Percentiles rank a stretch among this genome's conserved stretches.
Conservation (phyloP, 2,329 filamentous ascomycete genomes). For the Knufia petricola region DNA sequence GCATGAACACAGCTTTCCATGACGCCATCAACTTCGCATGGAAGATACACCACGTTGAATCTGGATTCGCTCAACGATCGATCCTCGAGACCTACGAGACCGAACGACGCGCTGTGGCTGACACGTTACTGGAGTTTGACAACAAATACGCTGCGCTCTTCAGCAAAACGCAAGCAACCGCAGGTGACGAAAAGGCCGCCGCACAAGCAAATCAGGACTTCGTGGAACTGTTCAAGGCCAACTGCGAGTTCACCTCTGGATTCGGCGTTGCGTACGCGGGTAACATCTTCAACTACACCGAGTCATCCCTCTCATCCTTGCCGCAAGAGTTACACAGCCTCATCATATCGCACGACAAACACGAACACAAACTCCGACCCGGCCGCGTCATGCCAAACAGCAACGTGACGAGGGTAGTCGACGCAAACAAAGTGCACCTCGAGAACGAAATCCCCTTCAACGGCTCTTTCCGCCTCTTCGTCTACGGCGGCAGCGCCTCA, state of each 20-base stretch:
- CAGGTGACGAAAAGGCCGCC: constrained; percentile 31
- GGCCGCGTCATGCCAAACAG: constrained; percentile 69
- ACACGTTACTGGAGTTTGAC: constrained; percentile 77
- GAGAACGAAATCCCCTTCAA: constrained; percentile 86
- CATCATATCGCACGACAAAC: constrained; percentile 30
- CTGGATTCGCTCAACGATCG: constrained; percentile 64
- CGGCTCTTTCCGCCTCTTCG: constrained; percentile 74
- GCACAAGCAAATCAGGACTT: constrained; percentile 61
- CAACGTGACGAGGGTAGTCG: constrained; percentile 75
- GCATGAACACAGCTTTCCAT: constrained; percentile 53
- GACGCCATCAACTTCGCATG: constrained; percentile 79
- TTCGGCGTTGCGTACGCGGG: constrained; percentile 80
- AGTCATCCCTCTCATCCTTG: constrained; percentile 52
- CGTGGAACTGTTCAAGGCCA: constrained; percentile 80
- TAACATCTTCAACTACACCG: constrained; percentile 77
- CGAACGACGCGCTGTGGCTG: constrained; percentile 75
- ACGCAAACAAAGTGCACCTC: constrained; percentile 81
- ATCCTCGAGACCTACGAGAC: constrained; percentile 77
- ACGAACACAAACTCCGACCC: constrained; percentile 57
- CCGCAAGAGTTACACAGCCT: constrained; percentile 54
- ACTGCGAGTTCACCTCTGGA: constrained; percentile 84
- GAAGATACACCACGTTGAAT: constrained; percentile 89
- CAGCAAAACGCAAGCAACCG: constrained; percentile 62
- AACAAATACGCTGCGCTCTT: constrained; percentile 84
- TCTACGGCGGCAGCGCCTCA: constrained; percentile 65